Conservation (phyloP, 164 flowering plant species). For the Magnolia kwangsiensis region DNA sequence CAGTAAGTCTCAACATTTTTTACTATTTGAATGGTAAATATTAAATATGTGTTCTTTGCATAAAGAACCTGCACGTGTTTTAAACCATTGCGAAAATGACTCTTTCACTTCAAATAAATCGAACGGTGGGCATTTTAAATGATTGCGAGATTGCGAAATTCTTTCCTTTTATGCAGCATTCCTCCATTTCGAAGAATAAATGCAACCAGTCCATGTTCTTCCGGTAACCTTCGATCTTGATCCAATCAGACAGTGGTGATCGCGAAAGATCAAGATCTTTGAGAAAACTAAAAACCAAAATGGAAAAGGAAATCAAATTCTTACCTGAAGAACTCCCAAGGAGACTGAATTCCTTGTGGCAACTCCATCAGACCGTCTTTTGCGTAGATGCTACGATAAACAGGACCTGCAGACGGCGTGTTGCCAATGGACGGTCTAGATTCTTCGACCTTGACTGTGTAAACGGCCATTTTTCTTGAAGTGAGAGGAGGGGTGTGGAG, state of each 20-base stretch:
- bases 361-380: constrained; percentile 73
- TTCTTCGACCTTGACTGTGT: constrained; percentile 74
- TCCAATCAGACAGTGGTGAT: neutral
- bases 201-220: neutral
- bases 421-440: constrained; percentile 39
- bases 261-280: neutral
- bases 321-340: constrained; percentile 92
- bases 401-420: constrained; percentile 83
- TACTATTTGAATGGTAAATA: too few species aligned
- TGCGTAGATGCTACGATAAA: constrained; percentile 77
- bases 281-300: neutral
- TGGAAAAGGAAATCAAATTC: neutral
- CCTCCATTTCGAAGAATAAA: neutral
- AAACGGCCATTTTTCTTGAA: constrained; percentile 21
- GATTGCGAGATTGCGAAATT: neutral
- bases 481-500: neutral
- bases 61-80: too few species aligned
- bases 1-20: too few species aligned
- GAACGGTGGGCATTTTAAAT: too few species aligned
- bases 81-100: too few species aligned
- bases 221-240: neutral
- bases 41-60: too few species aligned
- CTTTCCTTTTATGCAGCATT: neutral
- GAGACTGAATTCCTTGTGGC: constrained; percentile 54
- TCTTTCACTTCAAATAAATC: too few species aligned